Evolutionary conservation across 208 protist species (phyloP).

Genomic region (Wallacemonas sp.): DNA sequence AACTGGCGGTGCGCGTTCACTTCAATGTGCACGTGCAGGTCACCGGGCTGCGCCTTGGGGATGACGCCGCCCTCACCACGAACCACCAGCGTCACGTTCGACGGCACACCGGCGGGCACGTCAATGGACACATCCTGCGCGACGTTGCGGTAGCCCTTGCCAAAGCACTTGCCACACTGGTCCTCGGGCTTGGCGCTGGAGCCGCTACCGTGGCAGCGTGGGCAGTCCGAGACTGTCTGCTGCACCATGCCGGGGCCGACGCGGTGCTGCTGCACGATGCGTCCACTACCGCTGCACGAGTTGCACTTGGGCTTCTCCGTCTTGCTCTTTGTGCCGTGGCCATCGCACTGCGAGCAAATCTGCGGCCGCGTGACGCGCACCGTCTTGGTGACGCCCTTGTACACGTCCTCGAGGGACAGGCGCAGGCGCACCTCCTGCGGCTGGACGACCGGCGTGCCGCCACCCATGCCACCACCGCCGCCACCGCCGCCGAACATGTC

Average conservation of each 20-base stretch:
- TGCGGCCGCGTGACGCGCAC: constrained; percentile 81
- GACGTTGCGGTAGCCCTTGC: constrained; percentile 93
- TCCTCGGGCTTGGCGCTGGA: constrained; percentile 92
- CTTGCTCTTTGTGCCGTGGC: constrained; percentile 89
- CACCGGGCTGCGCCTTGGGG: constrained; percentile 93
- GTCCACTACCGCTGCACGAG: constrained; percentile 93
- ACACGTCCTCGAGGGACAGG: constrained; percentile 85
- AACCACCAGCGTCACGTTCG: constrained; percentile 96
- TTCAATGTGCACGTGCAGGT: constrained; percentile 97
- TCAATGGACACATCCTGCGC: constrained; percentile 95
- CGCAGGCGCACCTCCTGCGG: constrained; percentile 81
- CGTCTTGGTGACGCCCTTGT: constrained; percentile 78
- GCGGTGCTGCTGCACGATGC: constrained; percentile 92
- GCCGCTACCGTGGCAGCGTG: constrained; percentile 93
- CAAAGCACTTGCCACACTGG: constrained; percentile 93
- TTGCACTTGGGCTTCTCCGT: constrained; percentile 89
- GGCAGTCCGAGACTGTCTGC: constrained; percentile 93
- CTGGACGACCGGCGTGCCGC: constrained; percentile 57
- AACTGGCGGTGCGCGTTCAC: constrained; percentile 94
- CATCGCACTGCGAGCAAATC: constrained; percentile 86
- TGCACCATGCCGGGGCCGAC: constrained; percentile 97
- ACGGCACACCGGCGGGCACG: constrained; percentile 95
- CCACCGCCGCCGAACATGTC: constrained; percentile 65
- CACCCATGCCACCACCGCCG: constrained; percentile 28
- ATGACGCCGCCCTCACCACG: constrained; percentile 95